Evolutionary conservation across 2,329 filamentous ascomycete species (phyloP).

Genomic region (Diaporthe destruens): DNA sequence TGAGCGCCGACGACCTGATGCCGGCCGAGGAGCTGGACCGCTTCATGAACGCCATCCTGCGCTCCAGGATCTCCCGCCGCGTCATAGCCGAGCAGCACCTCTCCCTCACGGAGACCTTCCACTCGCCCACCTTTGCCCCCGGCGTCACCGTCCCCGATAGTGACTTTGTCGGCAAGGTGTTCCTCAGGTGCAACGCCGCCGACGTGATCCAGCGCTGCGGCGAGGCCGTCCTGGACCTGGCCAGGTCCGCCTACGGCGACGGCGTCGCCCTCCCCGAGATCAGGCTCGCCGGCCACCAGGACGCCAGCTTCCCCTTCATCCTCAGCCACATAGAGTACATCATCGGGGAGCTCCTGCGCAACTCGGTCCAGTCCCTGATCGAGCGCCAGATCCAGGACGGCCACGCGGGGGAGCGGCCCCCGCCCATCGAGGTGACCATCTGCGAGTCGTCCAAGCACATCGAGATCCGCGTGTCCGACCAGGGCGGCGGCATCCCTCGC

Average conservation of each 20-base stretch:
- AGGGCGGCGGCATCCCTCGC: constrained; percentile 89
- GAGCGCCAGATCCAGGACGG: constrained; percentile 70
- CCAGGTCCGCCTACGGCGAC: constrained; percentile 79
- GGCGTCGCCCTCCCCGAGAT: constrained; percentile 82
- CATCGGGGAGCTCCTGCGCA: constrained; percentile 91
- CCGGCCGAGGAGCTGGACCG: constrained; percentile 84
- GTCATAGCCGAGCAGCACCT: constrained; percentile 99
- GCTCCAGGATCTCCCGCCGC: constrained; percentile 91
- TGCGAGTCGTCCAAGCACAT: constrained; percentile 96
- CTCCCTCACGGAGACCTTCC: constrained; percentile 92
- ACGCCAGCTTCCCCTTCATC: constrained; percentile 96
- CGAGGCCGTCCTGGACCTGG: constrained; percentile 79
- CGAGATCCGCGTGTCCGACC: constrained; percentile 95
- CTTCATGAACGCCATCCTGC: constrained; percentile 94
- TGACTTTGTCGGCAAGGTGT: constrained; percentile 95
- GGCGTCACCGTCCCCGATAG: constrained; percentile 78
- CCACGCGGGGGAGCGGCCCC: constrained; percentile 61
- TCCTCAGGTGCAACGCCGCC: constrained; percentile 90
- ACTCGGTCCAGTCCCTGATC: constrained; percentile 92
- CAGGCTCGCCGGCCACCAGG: constrained; percentile 84
- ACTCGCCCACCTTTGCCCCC: constrained; percentile 87
- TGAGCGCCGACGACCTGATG: constrained; percentile 77
- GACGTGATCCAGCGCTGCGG: constrained; percentile 90
- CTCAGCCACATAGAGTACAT: constrained; percentile 97
- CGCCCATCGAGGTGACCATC: constrained; percentile 92